Evolutionary conservation across 306 rosid species (phyloP), one percentile per base, ranked within the genome.

Genomic region (Betula pendula): DNA sequence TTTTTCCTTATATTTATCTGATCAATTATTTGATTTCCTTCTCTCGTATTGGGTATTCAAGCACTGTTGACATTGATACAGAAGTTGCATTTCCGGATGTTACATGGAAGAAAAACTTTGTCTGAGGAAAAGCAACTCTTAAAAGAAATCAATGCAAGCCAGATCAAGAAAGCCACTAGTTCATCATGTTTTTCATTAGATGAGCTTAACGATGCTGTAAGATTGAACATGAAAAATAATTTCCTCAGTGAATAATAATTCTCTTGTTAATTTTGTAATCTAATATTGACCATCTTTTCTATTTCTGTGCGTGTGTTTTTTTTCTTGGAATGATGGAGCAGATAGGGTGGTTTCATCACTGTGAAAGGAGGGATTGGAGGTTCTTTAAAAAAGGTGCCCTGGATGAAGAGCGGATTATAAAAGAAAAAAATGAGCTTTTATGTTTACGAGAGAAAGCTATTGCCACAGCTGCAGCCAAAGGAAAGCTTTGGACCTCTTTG

Each of bases 91-190:
- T 77, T 79, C 49, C 65, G 35, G 74, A 71, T 85, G 75, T 58
- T 17, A 8, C 84, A 82, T 69, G 83, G 79, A 24, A 22, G 65
- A 9, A 63, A 67, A 50, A 82, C 27, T 33, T 72, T 76, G 80
- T 66, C 62, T 0, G 62, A 74, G 65, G 89, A 85, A 81, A 85
- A 79, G n/a, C 38, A n/a, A 33, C 80, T 82, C 24, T 25, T 80
- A 6, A 74, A 68, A 53, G 81, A 80, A 49, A 56, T 77, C 68
- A 81, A 42, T 14, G 73, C n/a, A 62, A 75, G 60, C 66, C 68
- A 15, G 60, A 35, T n/a, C n/a, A n/a, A 63, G 74, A 63, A 67
- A 19, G 27, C 67, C 35, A 11, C 12, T 13, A 44, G 5, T 31
- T 67, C 78, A 12, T 67, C 78, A 12, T 31, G 52, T 10, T 53